A percentile compares a stretch with the other conserved stretches of the same genome.
Conservation (phyloP, 2,329 filamentous ascomycete species). For the Sordariomycetes sp. region DNA sequence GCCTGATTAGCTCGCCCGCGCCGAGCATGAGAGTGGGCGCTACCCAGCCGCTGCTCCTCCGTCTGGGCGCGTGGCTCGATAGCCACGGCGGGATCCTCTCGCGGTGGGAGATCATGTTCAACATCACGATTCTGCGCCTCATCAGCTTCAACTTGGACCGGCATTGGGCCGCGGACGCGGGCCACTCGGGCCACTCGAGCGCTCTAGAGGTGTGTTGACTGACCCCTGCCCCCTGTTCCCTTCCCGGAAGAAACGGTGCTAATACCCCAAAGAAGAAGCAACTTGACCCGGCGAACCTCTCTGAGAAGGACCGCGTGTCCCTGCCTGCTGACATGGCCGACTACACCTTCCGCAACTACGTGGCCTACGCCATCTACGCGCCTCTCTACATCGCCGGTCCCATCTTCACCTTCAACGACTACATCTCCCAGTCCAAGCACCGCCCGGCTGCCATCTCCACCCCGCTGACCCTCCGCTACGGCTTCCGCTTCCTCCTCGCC, state of each 20-base stretch:
- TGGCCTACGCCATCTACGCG: constrained; percentile 84
- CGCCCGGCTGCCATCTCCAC: constrained; percentile 58
- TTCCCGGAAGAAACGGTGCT: constrained; percentile 25
- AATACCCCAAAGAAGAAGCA: constrained; percentile 89
- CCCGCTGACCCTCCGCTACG: constrained; percentile 68
- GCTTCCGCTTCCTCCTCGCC: constrained; percentile 66
- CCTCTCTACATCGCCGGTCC: constrained; percentile 89
- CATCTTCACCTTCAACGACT: constrained; percentile 97
- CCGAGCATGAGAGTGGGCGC: constrained; percentile 19
- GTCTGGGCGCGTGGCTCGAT: constrained; percentile 66
- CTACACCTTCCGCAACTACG: constrained; percentile 75
- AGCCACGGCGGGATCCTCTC: constrained; percentile 71
- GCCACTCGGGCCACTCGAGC: constrained; percentile 45
- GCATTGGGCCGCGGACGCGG: constrained; percentile 73
- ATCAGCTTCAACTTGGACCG: constrained; percentile 98
- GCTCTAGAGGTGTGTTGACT: constrained; percentile 64
- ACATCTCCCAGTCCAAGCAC: constrained; percentile 76
- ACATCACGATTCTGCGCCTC: constrained; percentile 81
- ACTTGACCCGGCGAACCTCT: constrained; percentile 75
- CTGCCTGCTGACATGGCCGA: constrained; percentile 62
- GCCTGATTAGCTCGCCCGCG: constrained; percentile 29
- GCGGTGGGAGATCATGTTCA: constrained; percentile 96
- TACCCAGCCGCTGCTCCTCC: constrained; percentile 30
- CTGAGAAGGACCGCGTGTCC: constrained; percentile 76
- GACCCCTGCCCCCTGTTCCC: not conserved